These are phyloP conservation scores for Cytospora schulzeri DNA, from an alignment of 2,329 filamentous ascomycete genomes.

Conservation along the genomic window DNA sequence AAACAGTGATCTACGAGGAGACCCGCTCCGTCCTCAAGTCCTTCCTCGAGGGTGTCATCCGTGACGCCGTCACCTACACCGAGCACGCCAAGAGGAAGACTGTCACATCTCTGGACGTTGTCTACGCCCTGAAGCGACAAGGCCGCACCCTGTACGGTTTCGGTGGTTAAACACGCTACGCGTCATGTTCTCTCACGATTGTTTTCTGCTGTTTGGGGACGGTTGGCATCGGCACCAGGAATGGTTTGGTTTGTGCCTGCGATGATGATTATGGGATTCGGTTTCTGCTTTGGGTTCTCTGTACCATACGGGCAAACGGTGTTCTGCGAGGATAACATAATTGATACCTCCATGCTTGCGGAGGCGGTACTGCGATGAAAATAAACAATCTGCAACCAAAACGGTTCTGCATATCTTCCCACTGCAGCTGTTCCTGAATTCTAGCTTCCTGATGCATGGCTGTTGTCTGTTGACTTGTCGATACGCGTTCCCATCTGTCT, in stretches of 20 bases:
- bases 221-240: constrained; percentile 27
- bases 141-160: constrained; percentile 84
- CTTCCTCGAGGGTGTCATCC: constrained; percentile 81
- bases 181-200: constrained; percentile 30
- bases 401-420: not conserved
- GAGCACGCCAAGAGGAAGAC: constrained; percentile 84
- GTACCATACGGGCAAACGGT: constrained; percentile 33
- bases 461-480: not conserved
- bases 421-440: not conserved
- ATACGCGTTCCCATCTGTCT: not conserved
- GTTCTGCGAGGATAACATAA: constrained; percentile 35
- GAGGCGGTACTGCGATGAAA: constrained; percentile 21
- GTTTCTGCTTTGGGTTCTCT: constrained; percentile 32
- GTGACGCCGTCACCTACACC: constrained; percentile 79
- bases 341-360: constrained; percentile 29
- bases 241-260: constrained; percentile 32
- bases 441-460: not conserved
- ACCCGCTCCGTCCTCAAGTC: constrained; percentile 81
- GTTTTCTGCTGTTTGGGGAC: constrained; percentile 26
- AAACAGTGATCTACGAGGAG: constrained; percentile 77
- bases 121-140: constrained; percentile 70
- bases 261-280: constrained; percentile 35
- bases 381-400: constrained; percentile 1
- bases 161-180: constrained; percentile 67
- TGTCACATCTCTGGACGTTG: constrained; percentile 69